Conservation (phyloP, 2,329 filamentous ascomycete species). For the Nakataea oryzae region DNA sequence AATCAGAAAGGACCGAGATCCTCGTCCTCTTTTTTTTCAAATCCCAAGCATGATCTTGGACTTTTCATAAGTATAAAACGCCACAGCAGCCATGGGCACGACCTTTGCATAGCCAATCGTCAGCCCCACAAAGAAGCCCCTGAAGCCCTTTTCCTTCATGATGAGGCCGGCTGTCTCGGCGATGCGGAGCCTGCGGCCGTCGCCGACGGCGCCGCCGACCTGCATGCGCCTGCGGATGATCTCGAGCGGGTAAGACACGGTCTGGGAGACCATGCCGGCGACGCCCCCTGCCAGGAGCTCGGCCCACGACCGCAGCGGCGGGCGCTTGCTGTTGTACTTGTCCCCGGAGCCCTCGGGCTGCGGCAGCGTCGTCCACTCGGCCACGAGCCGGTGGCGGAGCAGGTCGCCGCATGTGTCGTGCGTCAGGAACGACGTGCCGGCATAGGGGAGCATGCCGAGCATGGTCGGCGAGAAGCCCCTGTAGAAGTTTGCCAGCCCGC, state of each 20-base stretch:
- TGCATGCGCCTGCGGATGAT: constrained; percentile 92
- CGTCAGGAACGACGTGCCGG: constrained; percentile 88
- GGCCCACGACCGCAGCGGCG: constrained; percentile 72
- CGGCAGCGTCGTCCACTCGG: constrained; percentile 65
- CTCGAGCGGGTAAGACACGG: constrained; percentile 85
- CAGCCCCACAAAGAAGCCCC: constrained; percentile 85
- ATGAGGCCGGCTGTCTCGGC: constrained; percentile 70
- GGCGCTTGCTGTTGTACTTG: constrained; percentile 52
- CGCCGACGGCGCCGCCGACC: constrained; percentile 86
- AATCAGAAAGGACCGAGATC: no score
- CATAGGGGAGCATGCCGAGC: constrained; percentile 92
- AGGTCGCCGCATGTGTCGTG: constrained; percentile 86
- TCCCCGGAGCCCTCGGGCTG: no score
- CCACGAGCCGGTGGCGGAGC: constrained; percentile 58
- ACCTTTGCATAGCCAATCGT: constrained; percentile 95
- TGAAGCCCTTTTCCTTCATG: constrained; percentile 60
- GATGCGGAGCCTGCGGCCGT: constrained; percentile 70
- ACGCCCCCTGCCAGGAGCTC: constrained; percentile 77
- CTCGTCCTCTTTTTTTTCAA: constrained; percentile 25
- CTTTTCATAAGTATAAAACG: constrained; percentile 57
- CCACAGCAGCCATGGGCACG: constrained; percentile 72
- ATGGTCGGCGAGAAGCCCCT: constrained; percentile 85
- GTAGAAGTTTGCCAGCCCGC: constrained; percentile 84
- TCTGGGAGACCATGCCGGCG: constrained; percentile 84
- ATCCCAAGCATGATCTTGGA: constrained; percentile 56